Percentiles rank a stretch among this genome's conserved stretches.
Conservation (phyloP, 2,329 filamentous ascomycete species). For the Neurospora sp. region DNA sequence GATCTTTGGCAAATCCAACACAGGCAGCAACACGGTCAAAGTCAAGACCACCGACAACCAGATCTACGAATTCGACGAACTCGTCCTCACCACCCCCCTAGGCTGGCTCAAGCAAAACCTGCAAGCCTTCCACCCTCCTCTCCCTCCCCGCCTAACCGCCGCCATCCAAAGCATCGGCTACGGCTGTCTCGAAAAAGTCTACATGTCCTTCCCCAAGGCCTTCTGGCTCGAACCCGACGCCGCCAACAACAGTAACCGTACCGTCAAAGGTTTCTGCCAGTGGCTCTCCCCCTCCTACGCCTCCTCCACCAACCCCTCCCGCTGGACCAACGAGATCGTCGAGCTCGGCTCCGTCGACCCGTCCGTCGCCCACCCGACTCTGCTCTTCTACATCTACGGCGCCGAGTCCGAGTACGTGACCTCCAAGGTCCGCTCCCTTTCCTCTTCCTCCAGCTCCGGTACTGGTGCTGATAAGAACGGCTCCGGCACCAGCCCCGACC, state of each 20-base stretch:
- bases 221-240: conserved; percentile 54
- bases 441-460: conserved; percentile 20
- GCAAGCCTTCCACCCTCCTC: conserved; percentile 46
- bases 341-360: conserved; percentile 60
- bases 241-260: conserved; percentile 17
- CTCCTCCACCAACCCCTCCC: conserved; percentile 44
- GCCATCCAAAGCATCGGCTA: conserved; percentile 59
- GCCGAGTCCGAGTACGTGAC: conserved; percentile 48
- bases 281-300: conserved; percentile 67
- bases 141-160: conserved; percentile 45
- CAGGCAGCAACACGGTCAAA: conserved; percentile 24
- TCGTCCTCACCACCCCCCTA: conserved; percentile 58
- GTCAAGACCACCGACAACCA: conserved; percentile 37
- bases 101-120: conserved; percentile 57
- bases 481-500: not conserved
- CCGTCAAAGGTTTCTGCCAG: conserved; percentile 58
- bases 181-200: conserved; percentile 60
- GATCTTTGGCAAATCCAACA: conserved; percentile 26
- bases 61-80: conserved; percentile 49
- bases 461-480: not conserved
- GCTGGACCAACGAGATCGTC: conserved; percentile 68
- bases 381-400: conserved; percentile 75
- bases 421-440: conserved; percentile 29
- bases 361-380: conserved; percentile 58
- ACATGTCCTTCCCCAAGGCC: conserved; percentile 60